Evolutionary conservation across 805 yeast genomes (phyloP).

Genomic region (Maudiozyma serrabonitensis): DNA sequence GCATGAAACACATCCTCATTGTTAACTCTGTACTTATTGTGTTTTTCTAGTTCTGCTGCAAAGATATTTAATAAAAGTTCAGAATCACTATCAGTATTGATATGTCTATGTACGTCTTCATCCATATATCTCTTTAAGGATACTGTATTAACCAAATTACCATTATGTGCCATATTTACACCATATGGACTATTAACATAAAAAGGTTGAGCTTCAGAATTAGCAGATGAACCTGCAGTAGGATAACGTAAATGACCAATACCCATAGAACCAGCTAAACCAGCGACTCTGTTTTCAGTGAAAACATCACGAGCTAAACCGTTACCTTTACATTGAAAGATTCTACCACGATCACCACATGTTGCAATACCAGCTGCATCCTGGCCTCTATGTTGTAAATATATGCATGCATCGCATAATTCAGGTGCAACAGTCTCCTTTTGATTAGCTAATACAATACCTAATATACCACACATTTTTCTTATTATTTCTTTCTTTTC

Average conservation of each 20-base stretch:
- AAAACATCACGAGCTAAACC: conserved; percentile 98
- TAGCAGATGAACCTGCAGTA: conserved; percentile 93
- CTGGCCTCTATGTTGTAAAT: conserved; percentile 94
- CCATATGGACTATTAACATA: conserved; percentile 97
- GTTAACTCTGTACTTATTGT: conserved; percentile 88
- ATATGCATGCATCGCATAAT: conserved; percentile 83
- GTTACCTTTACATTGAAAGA: conserved; percentile 96
- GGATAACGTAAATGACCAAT: conserved; percentile 92
- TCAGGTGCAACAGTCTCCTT: conserved; percentile 73
- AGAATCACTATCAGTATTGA: conserved; percentile 93
- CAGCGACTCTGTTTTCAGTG: conserved; percentile 68
- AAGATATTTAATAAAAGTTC: conserved; percentile 83
- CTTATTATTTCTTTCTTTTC: not conserved
- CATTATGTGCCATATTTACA: conserved; percentile 82
- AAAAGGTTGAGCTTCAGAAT: conserved; percentile 96
- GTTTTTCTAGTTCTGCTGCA: conserved; percentile 84
- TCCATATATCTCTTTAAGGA: conserved; percentile 74
- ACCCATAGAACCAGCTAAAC: conserved; percentile 89
- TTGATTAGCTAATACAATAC: conserved; percentile 73
- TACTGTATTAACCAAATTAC: conserved; percentile 82
- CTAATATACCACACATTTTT: conserved; percentile 90
- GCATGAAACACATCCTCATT: conserved; percentile 84
- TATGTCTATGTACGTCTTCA: conserved; percentile 91
- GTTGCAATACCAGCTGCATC: conserved; percentile 99
- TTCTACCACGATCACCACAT: conserved; percentile 85